These are phyloP conservation scores for Paspalum notatum DNA, from an alignment of 176 grass and related monocot species.

Conservation along the genomic window DNA sequence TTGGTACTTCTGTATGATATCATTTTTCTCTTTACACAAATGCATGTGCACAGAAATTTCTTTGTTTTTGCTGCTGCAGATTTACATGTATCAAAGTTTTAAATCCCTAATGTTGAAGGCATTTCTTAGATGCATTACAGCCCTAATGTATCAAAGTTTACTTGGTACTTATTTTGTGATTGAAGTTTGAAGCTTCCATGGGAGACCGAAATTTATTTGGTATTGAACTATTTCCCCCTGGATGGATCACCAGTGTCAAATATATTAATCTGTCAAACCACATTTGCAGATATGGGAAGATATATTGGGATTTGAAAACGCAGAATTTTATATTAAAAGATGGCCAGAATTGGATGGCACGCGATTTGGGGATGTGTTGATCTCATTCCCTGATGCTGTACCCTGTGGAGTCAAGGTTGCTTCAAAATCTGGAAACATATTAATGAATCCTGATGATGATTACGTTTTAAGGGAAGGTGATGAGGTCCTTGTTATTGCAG, in stretches of 20 bases:
- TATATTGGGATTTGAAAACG: slow-evolving; percentile 98
- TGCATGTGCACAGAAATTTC: neutral
- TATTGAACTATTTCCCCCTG: neutral
- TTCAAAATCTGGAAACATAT: slow-evolving; percentile 75
- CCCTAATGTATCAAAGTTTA: too few species aligned
- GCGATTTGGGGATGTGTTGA: slow-evolving; percentile 81
- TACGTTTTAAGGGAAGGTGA: slow-evolving; percentile 93
- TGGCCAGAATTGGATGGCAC: slow-evolving; percentile 94
- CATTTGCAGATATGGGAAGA: slow-evolving; percentile 98
- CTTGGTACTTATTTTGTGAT: neutral
- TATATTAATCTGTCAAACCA: slow-evolving; percentile 1
- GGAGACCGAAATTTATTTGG: slow-evolving; percentile 3
- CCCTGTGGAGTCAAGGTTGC: slow-evolving; percentile 94
- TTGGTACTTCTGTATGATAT: neutral
- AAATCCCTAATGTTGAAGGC: neutral
- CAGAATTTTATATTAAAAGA: slow-evolving; percentile 95
- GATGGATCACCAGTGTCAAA: slow-evolving; percentile 10
- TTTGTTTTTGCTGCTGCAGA: neutral
- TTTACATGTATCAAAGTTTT: neutral
- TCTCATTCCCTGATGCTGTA: slow-evolving; percentile 96
- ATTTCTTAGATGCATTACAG: neutral
- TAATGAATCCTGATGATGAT: slow-evolving; percentile 87
- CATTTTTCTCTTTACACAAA: neutral
- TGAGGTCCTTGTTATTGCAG: slow-evolving; percentile 91
- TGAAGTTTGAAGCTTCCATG: slow-evolving; percentile 20